Evolutionary conservation across 495 filamentous ascomycete genomes (phyloP).

Genomic region (Xylaria grammica): DNA sequence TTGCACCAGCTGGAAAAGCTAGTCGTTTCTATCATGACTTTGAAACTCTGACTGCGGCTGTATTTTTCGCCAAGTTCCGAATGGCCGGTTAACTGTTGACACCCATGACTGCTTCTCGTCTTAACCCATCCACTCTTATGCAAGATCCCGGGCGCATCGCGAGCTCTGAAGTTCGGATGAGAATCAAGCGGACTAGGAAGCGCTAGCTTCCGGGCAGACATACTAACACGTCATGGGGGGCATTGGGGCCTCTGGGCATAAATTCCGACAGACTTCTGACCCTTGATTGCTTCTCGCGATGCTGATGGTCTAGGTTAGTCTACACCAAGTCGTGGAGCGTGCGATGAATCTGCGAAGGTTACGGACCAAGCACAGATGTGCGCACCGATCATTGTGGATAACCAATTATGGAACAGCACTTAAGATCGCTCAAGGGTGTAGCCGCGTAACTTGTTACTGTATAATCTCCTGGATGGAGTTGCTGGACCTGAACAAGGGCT

Average conservation of each 20-base stretch:
- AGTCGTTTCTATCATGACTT: conserved; percentile 26
- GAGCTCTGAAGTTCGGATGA: conserved; percentile 21
- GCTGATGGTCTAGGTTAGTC: not conserved
- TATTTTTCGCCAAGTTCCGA: conserved; percentile 29
- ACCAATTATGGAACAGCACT: not conserved
- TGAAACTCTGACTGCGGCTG: conserved; percentile 27
- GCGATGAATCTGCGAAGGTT: not conserved
- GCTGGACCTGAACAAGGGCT: conserved; percentile 16
- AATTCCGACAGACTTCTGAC: not conserved
- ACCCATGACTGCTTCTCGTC: conserved; percentile 21
- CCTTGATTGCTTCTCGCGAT: not conserved
- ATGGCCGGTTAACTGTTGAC: conserved; percentile 31
- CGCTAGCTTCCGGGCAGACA: conserved; percentile 13
- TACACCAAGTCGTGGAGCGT: not conserved
- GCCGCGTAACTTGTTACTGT: conserved; percentile 12
- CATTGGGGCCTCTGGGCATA: conserved; percentile 1
- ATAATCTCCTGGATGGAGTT: conserved; percentile 7
- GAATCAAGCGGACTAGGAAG: conserved; percentile 19
- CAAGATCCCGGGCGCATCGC: conserved; percentile 25
- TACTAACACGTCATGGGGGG: conserved; percentile 7
- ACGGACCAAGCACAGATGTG: not conserved
- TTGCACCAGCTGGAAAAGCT: conserved; percentile 17
- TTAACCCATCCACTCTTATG: conserved; percentile 15
- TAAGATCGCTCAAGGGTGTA: conserved; percentile 14
- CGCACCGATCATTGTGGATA: not conserved